phyloP scores from a whole-genome alignment of 768 basidiomycete genomes.

The Amanita molliuscula region DNA sequence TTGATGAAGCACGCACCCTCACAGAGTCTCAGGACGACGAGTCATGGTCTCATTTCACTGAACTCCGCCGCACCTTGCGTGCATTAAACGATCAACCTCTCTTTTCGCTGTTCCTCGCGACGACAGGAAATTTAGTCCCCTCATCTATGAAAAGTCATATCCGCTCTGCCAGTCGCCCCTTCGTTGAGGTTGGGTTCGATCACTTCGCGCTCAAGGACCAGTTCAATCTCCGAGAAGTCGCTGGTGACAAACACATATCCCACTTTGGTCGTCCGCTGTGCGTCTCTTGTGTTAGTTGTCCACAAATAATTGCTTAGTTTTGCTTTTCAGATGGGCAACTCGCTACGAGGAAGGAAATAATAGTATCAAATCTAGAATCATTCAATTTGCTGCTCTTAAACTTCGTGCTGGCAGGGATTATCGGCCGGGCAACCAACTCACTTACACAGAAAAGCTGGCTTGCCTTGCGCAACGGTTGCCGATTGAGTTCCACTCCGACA shows the following conservation, averaged over 20 bases:
- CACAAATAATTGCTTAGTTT: conserved; percentile 1
- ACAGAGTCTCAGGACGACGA: not conserved
- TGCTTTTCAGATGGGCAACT: conserved; percentile 1
- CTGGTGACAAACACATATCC: not conserved
- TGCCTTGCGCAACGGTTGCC: conserved; percentile 1
- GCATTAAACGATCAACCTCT: not conserved
- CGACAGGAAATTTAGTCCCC: conserved; percentile 1
- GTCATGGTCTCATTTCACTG: not conserved
- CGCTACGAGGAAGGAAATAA: not conserved
- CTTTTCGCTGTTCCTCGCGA: not conserved
- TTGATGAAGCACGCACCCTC: conserved; percentile 1
- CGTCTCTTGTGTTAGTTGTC: not conserved
- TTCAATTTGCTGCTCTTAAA: conserved; percentile 1
- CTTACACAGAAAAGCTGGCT: not conserved
- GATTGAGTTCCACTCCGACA: conserved; percentile 1
- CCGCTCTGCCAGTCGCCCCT: not conserved
- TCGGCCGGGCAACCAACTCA: not conserved
- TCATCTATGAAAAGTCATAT: not conserved
- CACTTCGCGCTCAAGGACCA: not conserved
- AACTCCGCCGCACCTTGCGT: not conserved
- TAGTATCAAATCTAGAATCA: not conserved
- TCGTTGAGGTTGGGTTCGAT: not conserved
- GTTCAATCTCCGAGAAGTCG: not conserved
- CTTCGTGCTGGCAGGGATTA: not conserved
- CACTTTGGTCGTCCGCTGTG: conserved; percentile 3